A percentile compares a stretch with the other conserved stretches of the same genome.
These are phyloP conservation scores for Scutellaria galericulata DNA, from an alignment of 257 asterid species.

Conservation along the genomic window DNA sequence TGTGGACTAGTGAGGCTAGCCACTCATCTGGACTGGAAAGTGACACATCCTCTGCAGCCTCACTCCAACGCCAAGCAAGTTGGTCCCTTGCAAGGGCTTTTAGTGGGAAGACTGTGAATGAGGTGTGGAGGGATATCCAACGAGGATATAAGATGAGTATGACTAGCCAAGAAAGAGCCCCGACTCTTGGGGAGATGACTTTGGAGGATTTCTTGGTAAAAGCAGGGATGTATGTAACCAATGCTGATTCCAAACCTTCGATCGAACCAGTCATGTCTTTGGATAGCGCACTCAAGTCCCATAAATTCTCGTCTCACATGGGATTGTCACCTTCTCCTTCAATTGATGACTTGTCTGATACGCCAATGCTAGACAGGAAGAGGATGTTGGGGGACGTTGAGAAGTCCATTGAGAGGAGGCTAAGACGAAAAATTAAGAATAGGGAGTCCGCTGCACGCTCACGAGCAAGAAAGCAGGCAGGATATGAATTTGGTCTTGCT, in stretches of 20 bases:
- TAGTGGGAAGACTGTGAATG: conserved; percentile 63
- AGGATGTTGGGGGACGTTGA: conserved; percentile 60
- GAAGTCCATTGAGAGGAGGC: conserved; percentile 75
- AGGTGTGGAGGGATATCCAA: conserved; percentile 77
- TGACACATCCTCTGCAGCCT: conserved; percentile 49
- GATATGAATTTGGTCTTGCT: conserved; percentile 26
- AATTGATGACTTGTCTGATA: conserved; percentile 60
- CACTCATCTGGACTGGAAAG: conserved; percentile 40
- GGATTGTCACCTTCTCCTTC: conserved; percentile 71
- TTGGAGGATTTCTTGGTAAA: conserved; percentile 81
- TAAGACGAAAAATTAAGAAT: conserved; percentile 79
- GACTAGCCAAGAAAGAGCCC: conserved; percentile 41
- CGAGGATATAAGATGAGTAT: conserved; percentile 50
- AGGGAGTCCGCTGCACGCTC: conserved; percentile 98
- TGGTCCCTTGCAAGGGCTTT: conserved; percentile 61
- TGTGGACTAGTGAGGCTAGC: conserved; percentile 57
- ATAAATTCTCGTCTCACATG: conserved; percentile 46
- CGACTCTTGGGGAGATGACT: conserved; percentile 75
- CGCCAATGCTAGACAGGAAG: conserved; percentile 63
- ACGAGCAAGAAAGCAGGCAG: conserved; percentile 90
- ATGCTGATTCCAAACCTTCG: conserved; percentile 58
- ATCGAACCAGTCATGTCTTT: conserved; percentile 62
- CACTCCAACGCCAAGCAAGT: conserved; percentile 70
- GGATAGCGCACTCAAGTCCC: conserved; percentile 55
- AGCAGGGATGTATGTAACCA: conserved; percentile 67